Percentiles rank a stretch among this genome's conserved stretches.
phyloP scores from a whole-genome alignment of 306 rosid species.

The Quercus engelmannii region DNA sequence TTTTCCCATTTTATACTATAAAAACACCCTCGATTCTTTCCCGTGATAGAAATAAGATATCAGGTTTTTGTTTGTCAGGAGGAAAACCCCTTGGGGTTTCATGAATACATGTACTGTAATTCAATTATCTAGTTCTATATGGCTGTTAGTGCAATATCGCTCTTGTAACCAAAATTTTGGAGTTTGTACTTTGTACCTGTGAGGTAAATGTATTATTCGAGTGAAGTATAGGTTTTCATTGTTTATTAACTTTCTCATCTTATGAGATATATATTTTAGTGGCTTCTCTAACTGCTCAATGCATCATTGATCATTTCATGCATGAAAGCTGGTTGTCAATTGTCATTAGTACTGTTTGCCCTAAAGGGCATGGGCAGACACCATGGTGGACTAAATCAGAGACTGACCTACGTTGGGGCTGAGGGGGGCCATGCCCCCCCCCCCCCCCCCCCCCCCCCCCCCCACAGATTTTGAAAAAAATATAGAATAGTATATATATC shows the following conservation, averaged over 20 bases:
- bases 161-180: constrained; percentile 38
- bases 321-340: no score
- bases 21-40: constrained; percentile 25
- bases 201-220: constrained; percentile 7
- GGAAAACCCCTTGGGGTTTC: constrained; percentile 30
- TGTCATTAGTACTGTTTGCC: no score
- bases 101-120: constrained; percentile 40
- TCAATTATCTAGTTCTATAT: constrained; percentile 35
- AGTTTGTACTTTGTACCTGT: constrained; percentile 25
- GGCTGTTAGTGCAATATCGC: constrained; percentile 27
- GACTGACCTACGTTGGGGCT: no score
- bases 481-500: no score
- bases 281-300: background rate
- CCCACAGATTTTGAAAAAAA: no score
- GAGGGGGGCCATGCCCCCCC: no score
- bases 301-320: background rate
- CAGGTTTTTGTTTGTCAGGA: constrained; percentile 39
- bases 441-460: no score
- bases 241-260: background rate
- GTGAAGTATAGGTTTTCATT: constrained; percentile 14
- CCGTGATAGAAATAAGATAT: constrained; percentile 42
- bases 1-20: no score
- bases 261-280: background rate
- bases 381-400: no score
- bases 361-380: no score